Conservation (phyloP, 2,329 filamentous ascomycete genomes). For the Fusarium sp. region DNA sequence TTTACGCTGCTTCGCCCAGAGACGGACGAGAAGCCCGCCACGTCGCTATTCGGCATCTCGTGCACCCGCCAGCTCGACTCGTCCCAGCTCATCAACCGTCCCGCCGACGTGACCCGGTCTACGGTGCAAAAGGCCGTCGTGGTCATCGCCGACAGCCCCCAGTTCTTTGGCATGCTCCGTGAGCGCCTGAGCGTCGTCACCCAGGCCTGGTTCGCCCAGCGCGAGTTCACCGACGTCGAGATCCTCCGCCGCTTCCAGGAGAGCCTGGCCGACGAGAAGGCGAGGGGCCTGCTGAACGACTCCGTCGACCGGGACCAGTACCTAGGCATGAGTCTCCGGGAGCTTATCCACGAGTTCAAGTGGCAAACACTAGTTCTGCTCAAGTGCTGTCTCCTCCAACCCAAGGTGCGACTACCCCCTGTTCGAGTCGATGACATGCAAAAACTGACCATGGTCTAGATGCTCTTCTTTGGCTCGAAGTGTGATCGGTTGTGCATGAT, state of each 20-base stretch:
- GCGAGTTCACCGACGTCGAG: slow-evolving; percentile 90
- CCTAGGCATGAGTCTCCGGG: slow-evolving; percentile 87
- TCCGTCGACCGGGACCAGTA: slow-evolving; percentile 87
- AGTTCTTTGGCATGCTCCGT: slow-evolving; percentile 89
- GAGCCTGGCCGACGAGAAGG: slow-evolving; percentile 78
- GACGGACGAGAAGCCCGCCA: slow-evolving; percentile 67
- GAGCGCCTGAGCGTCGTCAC: slow-evolving; percentile 93
- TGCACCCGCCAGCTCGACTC: slow-evolving; percentile 94
- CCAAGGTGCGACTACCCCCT: slow-evolving; percentile 73
- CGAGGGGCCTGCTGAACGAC: slow-evolving; percentile 66
- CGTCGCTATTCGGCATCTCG: slow-evolving; percentile 94
- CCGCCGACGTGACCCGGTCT: slow-evolving; percentile 92
- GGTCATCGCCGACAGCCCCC: slow-evolving; percentile 90
- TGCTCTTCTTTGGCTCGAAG: slow-evolving; percentile 98
- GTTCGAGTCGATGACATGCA: not conserved
- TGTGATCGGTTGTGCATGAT: slow-evolving; percentile 98
- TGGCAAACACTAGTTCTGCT: slow-evolving; percentile 94
- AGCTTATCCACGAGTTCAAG: slow-evolving; percentile 93
- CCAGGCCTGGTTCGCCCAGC: slow-evolving; percentile 95
- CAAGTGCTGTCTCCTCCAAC: slow-evolving; percentile 93
- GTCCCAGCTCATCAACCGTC: slow-evolving; percentile 79
- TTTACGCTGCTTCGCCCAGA: slow-evolving; percentile 85
- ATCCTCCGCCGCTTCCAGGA: slow-evolving; percentile 93
- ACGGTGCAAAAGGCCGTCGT: slow-evolving; percentile 99
- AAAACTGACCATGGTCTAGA: slow-evolving; percentile 63